These are phyloP conservation scores for Chlorella sp. DNA, from an alignment of 139 green algal species.

Conservation along the genomic window DNA sequence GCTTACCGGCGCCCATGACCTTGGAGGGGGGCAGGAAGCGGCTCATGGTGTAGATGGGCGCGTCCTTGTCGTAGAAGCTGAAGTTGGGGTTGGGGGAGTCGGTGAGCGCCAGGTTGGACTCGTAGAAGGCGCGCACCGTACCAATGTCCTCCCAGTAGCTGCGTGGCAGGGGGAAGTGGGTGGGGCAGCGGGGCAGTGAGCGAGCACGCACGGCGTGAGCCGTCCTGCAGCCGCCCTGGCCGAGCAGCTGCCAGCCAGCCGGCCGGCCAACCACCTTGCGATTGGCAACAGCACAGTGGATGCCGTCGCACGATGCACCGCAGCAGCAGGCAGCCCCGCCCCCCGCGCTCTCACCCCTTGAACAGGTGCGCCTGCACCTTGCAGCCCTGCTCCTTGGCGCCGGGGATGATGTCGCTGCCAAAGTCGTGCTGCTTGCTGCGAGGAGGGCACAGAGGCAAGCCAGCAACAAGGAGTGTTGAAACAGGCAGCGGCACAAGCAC, in stretches of 20 bases:
- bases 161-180: slow-evolving; percentile 65
- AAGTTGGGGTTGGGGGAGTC: slow-evolving; percentile 87
- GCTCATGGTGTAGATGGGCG: slow-evolving; percentile 91
- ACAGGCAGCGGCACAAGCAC: too few species aligned
- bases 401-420: slow-evolving; percentile 87
- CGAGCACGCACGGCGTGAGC: too few species aligned
- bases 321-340: too few species aligned
- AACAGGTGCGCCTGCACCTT: slow-evolving; percentile 65
- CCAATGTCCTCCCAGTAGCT: slow-evolving; percentile 95
- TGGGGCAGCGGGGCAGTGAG: slow-evolving; percentile 52
- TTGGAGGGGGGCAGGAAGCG: slow-evolving; percentile 87
- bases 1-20: slow-evolving; percentile 72
- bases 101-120: slow-evolving; percentile 94
- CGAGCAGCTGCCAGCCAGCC: too few species aligned
- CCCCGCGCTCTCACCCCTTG: slow-evolving; percentile 11
- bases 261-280: too few species aligned
- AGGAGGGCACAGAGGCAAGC: slow-evolving; percentile 54
- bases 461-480: background rate
- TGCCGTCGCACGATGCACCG: too few species aligned
- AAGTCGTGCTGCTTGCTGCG: slow-evolving; percentile 88
- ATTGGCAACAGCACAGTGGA: too few species aligned
- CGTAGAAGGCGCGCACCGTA: slow-evolving; percentile 98
- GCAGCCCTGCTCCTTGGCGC: slow-evolving; percentile 80
- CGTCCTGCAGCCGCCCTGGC: too few species aligned
- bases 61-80: slow-evolving; percentile 83